Conservation (phyloP, 441 rosid genomes). For the Brassica balearica region DNA sequence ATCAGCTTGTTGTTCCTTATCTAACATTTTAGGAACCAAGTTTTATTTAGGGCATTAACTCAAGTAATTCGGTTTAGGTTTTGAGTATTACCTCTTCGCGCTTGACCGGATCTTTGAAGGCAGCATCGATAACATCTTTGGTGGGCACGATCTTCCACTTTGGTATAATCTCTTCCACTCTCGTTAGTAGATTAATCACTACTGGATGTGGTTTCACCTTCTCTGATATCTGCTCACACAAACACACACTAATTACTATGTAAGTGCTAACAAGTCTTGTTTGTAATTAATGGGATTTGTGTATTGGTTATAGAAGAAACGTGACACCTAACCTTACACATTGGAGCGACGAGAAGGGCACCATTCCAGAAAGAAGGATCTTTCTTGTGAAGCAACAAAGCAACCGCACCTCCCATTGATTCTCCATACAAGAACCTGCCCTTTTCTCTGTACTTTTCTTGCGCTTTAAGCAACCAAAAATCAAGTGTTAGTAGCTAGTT, state of each 20-base stretch:
- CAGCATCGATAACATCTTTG: slow-evolving; percentile 84
- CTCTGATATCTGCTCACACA: slow-evolving; percentile 74
- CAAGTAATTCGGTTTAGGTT: not conserved
- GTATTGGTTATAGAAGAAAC: slow-evolving; percentile 24
- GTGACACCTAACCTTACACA: slow-evolving; percentile 79
- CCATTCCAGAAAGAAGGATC: slow-evolving; percentile 86
- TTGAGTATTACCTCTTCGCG: slow-evolving; percentile 62
- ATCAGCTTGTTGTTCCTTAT: slow-evolving; percentile 86
- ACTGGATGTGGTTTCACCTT: slow-evolving; percentile 93
- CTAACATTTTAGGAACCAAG: slow-evolving; percentile 46
- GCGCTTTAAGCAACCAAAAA: slow-evolving; percentile 42
- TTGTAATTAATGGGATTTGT: not conserved
- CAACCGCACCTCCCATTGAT: slow-evolving; percentile 99
- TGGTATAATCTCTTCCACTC: slow-evolving; percentile 81
- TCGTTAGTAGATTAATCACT: slow-evolving; percentile 75
- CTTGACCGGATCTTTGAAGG: slow-evolving; percentile 84
- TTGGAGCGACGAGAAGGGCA: slow-evolving; percentile 96
- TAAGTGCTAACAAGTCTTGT: not conserved
- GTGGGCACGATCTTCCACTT: slow-evolving; percentile 98
- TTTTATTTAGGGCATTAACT: not conserved
- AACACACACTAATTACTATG: not conserved
- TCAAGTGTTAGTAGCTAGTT: not conserved
- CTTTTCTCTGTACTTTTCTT: slow-evolving; percentile 64
- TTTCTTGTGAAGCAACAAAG: slow-evolving; percentile 81
- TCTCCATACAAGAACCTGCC: slow-evolving; percentile 90